These are phyloP conservation scores for Argentina anserina DNA, from an alignment of 306 rosid species.

Conservation along the genomic window DNA sequence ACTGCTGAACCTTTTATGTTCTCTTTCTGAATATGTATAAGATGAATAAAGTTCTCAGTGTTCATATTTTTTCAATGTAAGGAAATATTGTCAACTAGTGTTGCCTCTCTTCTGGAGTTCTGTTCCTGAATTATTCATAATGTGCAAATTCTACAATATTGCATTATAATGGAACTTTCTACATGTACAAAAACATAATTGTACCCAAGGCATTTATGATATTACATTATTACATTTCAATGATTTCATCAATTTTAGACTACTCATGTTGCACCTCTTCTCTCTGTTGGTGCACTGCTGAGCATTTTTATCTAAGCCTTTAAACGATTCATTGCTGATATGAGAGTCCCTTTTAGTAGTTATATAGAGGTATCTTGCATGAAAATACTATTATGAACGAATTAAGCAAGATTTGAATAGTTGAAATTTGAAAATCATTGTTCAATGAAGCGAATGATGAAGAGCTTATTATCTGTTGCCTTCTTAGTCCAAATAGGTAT, in stretches of 20 bases:
- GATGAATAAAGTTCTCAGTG: not conserved
- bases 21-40: not conserved
- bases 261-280: not conserved
- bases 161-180: not conserved
- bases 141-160: not conserved
- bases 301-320: not conserved
- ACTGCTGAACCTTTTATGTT: not conserved
- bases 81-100: constrained; percentile 2
- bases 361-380: too few relatives aligned
- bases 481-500: not conserved
- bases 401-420: not conserved
- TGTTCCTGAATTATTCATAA: not conserved
- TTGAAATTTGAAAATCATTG: not conserved
- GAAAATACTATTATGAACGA: not conserved
- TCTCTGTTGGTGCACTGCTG: not conserved
- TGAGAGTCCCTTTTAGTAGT: not conserved
- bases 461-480: not conserved
- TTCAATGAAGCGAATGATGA: not conserved
- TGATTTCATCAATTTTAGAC: not conserved
- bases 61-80: not conserved
- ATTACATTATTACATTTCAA: too few relatives aligned
- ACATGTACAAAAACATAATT: not conserved
- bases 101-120: constrained; percentile 2
- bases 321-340: not conserved
- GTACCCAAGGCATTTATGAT: not conserved